Evolutionary conservation across 805 yeast species (phyloP).

Genomic region (Lipomyces spencermartinsiae): DNA sequence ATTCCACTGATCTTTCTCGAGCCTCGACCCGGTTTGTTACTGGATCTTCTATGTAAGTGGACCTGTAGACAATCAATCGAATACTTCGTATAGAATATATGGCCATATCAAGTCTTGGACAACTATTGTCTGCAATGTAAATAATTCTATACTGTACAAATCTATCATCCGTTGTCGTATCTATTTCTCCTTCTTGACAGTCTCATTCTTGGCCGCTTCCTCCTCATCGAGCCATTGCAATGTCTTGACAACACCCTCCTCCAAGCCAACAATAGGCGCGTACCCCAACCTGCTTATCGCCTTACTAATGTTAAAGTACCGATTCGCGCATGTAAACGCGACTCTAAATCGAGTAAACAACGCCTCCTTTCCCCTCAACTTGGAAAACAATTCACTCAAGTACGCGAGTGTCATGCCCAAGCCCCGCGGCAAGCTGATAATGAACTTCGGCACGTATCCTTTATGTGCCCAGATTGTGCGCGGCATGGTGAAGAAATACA

Average conservation of each 20-base stretch:
- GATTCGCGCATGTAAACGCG: conserved; percentile 85
- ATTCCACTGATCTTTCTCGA: too few relatives aligned
- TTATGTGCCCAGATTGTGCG: conserved; percentile 97
- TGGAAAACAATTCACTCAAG: conserved; percentile 75
- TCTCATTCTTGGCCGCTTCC: conserved; percentile 28
- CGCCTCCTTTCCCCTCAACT: conserved; percentile 78
- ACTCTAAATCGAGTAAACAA: conserved; percentile 97
- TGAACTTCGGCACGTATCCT: conserved; percentile 75
- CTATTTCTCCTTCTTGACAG: conserved; percentile 17
- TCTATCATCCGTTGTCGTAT: neutral
- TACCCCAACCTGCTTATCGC: conserved; percentile 83
- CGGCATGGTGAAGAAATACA: conserved; percentile 96
- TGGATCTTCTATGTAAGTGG: too few relatives aligned
- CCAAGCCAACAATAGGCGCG: conserved; percentile 76
- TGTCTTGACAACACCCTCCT: conserved; percentile 79
- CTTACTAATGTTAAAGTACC: conserved; percentile 90
- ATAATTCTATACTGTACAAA: neutral
- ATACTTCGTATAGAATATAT: too few relatives aligned
- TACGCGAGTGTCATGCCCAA: conserved; percentile 85
- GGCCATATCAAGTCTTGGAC: too few relatives aligned
- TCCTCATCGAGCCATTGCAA: conserved; percentile 87
- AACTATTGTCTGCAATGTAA: neutral
- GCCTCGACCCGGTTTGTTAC: too few relatives aligned
- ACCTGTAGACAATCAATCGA: too few relatives aligned
- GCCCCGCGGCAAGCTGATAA: conserved; percentile 71